phyloP scores from a whole-genome alignment of 805 yeast genomes.

The Hanseniaspora osmophila region DNA sequence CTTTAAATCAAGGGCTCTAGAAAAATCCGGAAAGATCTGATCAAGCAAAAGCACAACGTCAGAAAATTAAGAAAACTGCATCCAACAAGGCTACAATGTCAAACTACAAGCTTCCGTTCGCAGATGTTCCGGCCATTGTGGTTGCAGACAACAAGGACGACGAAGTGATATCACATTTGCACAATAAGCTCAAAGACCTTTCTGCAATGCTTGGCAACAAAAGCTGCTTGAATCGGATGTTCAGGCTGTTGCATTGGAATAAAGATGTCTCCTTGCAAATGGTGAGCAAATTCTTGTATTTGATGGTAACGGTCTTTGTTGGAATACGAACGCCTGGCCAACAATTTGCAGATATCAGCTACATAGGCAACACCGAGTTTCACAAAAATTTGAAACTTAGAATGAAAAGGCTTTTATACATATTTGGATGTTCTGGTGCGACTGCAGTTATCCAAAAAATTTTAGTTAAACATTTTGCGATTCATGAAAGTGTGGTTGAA shows the following conservation, averaged over 20 bases:
- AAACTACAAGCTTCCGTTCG: not conserved
- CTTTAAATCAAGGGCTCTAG: too few species aligned
- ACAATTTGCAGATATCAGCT: conserved; percentile 70
- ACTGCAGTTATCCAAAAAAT: conserved; percentile 11
- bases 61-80: not conserved
- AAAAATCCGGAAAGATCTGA: too few species aligned
- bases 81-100: not conserved
- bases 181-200: conserved; percentile 41
- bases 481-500: conserved; percentile 33
- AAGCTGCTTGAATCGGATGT: conserved; percentile 33
- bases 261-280: not conserved
- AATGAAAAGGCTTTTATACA: not conserved
- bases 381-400: conserved; percentile 3
- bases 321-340: conserved; percentile 85
- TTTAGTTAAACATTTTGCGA: conserved; percentile 10
- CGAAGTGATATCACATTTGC: conserved; percentile 45
- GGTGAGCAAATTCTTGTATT: conserved; percentile 37
- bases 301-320: conserved; percentile 57
- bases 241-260: not conserved
- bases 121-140: not conserved
- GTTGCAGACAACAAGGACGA: conserved; percentile 76
- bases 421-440: conserved; percentile 1
- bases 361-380: conserved; percentile 3
- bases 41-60: not conserved
- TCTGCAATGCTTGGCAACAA: conserved; percentile 43